Evolutionary conservation across 371 early-diverging fungal species (phyloP).

Genomic region (Chytridiales sp.): DNA sequence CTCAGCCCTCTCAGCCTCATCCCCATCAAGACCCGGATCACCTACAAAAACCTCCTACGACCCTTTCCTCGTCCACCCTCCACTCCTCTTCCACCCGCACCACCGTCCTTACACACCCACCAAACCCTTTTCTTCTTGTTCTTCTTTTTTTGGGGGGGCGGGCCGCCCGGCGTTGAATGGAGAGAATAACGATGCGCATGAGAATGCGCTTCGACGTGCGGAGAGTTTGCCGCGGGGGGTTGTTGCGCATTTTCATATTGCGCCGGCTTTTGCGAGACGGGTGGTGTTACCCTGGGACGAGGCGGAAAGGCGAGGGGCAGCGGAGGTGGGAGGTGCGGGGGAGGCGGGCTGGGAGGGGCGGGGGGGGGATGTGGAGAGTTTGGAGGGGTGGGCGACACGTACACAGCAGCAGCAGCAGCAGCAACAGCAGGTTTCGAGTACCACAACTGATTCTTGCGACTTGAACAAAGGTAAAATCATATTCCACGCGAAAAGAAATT

Average conservation of each 20-base stretch:
- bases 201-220: too few species aligned
- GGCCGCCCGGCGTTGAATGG: too few species aligned
- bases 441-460: background rate
- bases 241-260: slow-evolving; percentile 24
- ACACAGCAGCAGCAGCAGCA: background rate
- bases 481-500: background rate
- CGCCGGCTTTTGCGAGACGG: slow-evolving; percentile 14
- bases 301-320: slow-evolving; percentile 1
- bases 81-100: too few species aligned
- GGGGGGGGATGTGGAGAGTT: background rate
- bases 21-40: too few species aligned
- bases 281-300: slow-evolving; percentile 20
- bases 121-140: too few species aligned
- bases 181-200: too few species aligned
- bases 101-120: too few species aligned
- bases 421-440: background rate
- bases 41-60: too few species aligned
- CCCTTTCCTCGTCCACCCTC: too few species aligned
- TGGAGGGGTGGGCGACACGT: background rate
- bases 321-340: background rate
- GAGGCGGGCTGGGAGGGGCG: background rate
- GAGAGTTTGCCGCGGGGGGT: slow-evolving; percentile 9
- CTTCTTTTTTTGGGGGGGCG: too few species aligned
- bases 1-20: too few species aligned
- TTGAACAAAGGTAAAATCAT: background rate